These are phyloP conservation scores for Vitellaria paradoxa DNA, from an alignment of 179 eudicot species.

Conservation along the genomic window DNA sequence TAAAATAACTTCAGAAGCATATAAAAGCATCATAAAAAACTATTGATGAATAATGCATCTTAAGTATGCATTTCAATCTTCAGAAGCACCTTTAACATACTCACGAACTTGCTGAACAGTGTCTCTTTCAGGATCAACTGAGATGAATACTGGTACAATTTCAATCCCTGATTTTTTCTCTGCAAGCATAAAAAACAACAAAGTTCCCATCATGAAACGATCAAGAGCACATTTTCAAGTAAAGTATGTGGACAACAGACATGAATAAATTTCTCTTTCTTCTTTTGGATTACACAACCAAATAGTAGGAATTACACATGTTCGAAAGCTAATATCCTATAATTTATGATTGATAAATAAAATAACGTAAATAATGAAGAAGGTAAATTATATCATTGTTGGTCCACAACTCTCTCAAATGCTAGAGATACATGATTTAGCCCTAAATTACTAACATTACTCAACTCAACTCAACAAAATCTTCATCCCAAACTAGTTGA, in stretches of 20 bases:
- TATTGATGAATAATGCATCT: neutral
- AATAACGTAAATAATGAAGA: no score
- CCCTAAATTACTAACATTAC: no score
- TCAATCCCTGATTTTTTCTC: conserved; percentile 71
- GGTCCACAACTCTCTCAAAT: no score
- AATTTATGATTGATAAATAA: no score
- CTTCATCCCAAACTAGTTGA: no score
- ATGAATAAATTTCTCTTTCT: no score
- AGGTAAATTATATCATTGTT: no score
- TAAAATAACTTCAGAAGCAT: neutral
- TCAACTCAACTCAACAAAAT: no score
- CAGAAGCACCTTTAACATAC: conserved; percentile 69
- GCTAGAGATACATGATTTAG: no score
- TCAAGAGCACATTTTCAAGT: neutral
- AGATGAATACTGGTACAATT: conserved; percentile 82
- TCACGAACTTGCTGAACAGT: conserved; percentile 93
- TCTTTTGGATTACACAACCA: no score
- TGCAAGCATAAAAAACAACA: conserved; percentile 31
- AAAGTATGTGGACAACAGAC: neutral
- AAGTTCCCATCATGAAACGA: neutral
- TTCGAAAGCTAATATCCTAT: no score
- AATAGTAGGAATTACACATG: no score
- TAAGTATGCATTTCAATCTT: neutral
- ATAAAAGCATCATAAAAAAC: neutral
- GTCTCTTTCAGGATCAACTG: conserved; percentile 98